These are phyloP conservation scores for Talaromyces verruculosus DNA, from an alignment of 2,329 filamentous ascomycete species.

Conservation along the genomic window DNA sequence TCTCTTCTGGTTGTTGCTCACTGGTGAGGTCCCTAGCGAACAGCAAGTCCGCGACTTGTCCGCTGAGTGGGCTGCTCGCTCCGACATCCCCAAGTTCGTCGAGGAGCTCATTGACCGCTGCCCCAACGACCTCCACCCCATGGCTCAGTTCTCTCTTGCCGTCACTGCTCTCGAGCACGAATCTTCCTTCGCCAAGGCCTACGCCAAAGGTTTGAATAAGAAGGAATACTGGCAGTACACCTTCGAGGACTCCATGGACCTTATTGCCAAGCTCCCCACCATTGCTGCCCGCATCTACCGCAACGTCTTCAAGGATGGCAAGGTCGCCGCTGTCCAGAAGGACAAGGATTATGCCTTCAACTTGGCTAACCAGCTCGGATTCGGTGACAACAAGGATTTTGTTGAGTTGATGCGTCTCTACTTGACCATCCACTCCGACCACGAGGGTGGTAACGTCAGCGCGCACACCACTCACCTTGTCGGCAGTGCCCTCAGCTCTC, in stretches of 20 bases:
- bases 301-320: conserved; percentile 99
- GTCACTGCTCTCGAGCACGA: conserved; percentile 98
- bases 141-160: conserved; percentile 98
- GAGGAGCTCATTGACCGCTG: conserved; percentile 99
- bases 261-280: conserved; percentile 98
- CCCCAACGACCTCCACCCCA: conserved; percentile 97
- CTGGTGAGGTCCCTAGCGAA: conserved; percentile 94
- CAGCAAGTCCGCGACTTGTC: conserved; percentile 98
- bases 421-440: conserved; percentile 99
- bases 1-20: conserved; percentile 99
- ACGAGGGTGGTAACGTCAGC: conserved; percentile 98
- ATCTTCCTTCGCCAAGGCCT: conserved; percentile 96
- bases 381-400: conserved; percentile 92
- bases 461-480: conserved; percentile 99
- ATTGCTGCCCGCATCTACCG: conserved; percentile 99
- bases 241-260: conserved; percentile 99
- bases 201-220: conserved; percentile 99
- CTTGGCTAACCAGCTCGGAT: conserved; percentile 99
- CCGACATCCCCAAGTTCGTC: conserved; percentile 95
- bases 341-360: conserved; percentile 99
- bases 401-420: conserved; percentile 98
- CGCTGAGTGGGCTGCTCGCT: conserved; percentile 97
- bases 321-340: conserved; percentile 93
- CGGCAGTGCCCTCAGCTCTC: conserved; percentile 92
- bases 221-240: conserved; percentile 99